These are phyloP conservation scores for Rhodocollybia butyracea DNA, from an alignment of 768 basidiomycete genomes.

Conservation along the genomic window DNA sequence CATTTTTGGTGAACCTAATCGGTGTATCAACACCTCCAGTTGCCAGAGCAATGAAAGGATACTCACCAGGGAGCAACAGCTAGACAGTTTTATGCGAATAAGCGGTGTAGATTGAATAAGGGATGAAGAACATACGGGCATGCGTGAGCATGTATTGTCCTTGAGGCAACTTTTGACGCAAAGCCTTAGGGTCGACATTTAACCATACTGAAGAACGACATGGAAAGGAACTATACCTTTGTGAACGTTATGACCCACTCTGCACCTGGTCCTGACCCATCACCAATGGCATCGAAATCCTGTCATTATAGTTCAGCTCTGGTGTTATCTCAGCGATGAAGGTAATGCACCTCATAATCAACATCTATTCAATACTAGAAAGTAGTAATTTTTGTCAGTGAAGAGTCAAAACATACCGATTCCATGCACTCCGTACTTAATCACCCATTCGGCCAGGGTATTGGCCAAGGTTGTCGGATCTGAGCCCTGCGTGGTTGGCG, in stretches of 20 bases:
- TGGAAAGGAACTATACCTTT: too few relatives aligned
- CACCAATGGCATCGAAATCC: conserved; percentile 67
- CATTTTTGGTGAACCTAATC: conserved; percentile 28
- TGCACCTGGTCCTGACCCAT: conserved; percentile 13
- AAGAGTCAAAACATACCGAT: too few relatives aligned
- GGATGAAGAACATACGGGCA: conserved; percentile 39
- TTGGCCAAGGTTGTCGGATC: conserved; percentile 62
- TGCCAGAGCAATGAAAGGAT: conserved; percentile 5
- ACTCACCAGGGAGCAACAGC: conserved; percentile 49
- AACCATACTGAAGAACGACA: too few relatives aligned
- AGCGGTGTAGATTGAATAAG: neutral
- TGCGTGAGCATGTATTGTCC: conserved; percentile 51
- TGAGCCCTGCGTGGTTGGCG: conserved; percentile 42
- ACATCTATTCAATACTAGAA: too few relatives aligned
- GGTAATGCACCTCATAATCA: conserved; percentile 53
- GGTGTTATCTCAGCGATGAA: neutral
- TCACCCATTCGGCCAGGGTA: conserved; percentile 63
- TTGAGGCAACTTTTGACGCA: conserved; percentile 44
- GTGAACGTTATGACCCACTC: conserved; percentile 55
- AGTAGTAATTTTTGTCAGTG: too few relatives aligned
- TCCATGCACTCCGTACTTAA: conserved; percentile 58
- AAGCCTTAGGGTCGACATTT: too few relatives aligned
- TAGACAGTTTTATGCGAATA: conserved; percentile 12
- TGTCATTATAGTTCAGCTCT: conserved; percentile 18
- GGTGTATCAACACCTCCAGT: neutral